Base-by-base conservation (phyloP, 2,329 filamentous ascomycete genomes). In the Colletotrichum sp. region DNA sequence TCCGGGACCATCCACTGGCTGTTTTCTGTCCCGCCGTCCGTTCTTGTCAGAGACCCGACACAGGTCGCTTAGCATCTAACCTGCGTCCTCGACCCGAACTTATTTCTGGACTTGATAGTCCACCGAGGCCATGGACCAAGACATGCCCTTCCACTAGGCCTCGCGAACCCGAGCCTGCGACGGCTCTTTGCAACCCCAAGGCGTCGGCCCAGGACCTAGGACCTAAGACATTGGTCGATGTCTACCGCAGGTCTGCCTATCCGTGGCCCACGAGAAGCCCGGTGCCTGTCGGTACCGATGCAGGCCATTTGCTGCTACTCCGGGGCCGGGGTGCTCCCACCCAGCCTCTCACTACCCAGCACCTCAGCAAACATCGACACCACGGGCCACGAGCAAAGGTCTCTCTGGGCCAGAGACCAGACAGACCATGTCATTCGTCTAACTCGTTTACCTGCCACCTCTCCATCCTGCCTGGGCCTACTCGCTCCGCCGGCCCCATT, bases 361-460 rank as follows among this genome's bases (percentile, higher is more conserved):
- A 22, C 32, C 52, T 68, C 52, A 36, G 25, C 61, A 75, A 75
- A 71, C 72, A 74, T 71, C 36, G 67, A 60, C 60, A 71, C 60
- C 72, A 74, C 68, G 36, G 68, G n/a, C 67, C n/a, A 52, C n/a
- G 43, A 13, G n/a, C 43, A 52, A 25, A 52, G 43, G 43, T 52
- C 43, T 48, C 43, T 48, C 43, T 48, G 43, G 43, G 13, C 43
- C 43, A 48, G 43, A 48, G 43, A 48, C 43, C 43, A 48, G 43
- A 48, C 43, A 48, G 43, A 48, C 58, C 68, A 71, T 36, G 52
- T 61, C 71, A 52, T 52, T 64, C 66, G 64, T 67, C 52, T 68
- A 48, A 30, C 15, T 34, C 9, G 43, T 34, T 39, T 64, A 65
- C 61, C 66, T 73, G 66, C 66, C 67, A 74, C 71, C 67, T 74